A percentile compares a stretch with the other conserved stretches of the same genome.
Conservation (phyloP, 2,329 filamentous ascomycete species). For the Parascedosporium putredinis region DNA sequence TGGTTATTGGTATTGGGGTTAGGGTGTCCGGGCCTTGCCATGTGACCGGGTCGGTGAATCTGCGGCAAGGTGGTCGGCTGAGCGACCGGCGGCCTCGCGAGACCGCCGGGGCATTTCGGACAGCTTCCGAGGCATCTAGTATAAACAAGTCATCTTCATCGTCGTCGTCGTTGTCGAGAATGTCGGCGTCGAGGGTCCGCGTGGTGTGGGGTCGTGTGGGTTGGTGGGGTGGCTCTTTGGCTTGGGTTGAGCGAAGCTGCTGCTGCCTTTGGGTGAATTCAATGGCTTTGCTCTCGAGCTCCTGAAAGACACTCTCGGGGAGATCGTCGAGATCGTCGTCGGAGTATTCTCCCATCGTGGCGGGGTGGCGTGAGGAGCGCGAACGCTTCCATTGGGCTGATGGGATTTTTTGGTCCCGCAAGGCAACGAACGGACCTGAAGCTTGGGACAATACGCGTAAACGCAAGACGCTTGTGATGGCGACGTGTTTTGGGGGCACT, state of each 20-base stretch:
- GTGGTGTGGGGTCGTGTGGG: not conserved
- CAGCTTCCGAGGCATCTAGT: slow-evolving; percentile 46
- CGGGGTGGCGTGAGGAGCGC: not conserved
- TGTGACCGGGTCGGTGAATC: not conserved
- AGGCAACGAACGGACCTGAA: no score
- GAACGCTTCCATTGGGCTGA: not conserved
- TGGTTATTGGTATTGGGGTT: no score
- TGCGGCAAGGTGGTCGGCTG: not conserved
- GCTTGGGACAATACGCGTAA: not conserved
- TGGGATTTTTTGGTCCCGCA: no score
- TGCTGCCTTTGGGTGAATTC: slow-evolving; percentile 41
- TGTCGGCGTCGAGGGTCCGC: slow-evolving; percentile 19
- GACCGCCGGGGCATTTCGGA: not conserved
- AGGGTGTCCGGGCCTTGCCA: not conserved
- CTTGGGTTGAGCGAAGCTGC: slow-evolving; percentile 17
- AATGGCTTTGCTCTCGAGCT: slow-evolving; percentile 55
- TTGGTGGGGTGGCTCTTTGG: slow-evolving; percentile 1
- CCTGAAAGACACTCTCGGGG: slow-evolving; percentile 44
- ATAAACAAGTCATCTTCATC: no score
- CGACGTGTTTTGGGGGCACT: not conserved
- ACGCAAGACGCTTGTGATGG: no score
- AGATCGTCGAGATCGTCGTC: slow-evolving; percentile 55
- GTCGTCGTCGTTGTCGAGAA: slow-evolving; percentile 44
- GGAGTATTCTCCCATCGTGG: slow-evolving; percentile 45
- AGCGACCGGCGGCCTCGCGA: not conserved